Evolutionary conservation across 345 rosid genomes (phyloP).

Genomic region (Rhodomyrtus tomentosa): DNA sequence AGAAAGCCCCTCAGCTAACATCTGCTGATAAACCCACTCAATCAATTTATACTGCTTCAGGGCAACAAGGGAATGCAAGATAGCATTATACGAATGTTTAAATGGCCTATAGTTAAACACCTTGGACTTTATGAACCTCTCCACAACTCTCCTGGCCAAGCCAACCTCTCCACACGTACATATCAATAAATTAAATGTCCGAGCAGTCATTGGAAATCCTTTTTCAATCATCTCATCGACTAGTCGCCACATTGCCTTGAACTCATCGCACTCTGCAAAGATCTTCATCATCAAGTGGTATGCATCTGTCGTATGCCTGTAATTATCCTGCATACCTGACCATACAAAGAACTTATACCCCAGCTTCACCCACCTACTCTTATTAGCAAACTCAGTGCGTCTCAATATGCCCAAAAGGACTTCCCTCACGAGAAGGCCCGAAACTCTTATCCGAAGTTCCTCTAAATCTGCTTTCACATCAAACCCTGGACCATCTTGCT

Average conservation of each 20-base stretch:
- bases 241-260: slow-evolving; percentile 85
- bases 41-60: slow-evolving; percentile 62
- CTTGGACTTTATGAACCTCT: slow-evolving; percentile 73
- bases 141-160: slow-evolving; percentile 54
- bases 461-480: slow-evolving; percentile 33
- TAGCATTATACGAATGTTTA: slow-evolving; percentile 70
- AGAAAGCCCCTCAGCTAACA: slow-evolving; percentile 46
- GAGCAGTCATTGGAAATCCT: slow-evolving; percentile 61
- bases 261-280: slow-evolving; percentile 68
- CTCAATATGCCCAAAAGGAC: slow-evolving; percentile 67
- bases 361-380: slow-evolving; percentile 46
- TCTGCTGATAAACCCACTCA: slow-evolving; percentile 80
- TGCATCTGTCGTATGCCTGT: slow-evolving; percentile 47
- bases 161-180: slow-evolving; percentile 73
- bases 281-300: slow-evolving; percentile 81
- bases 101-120: slow-evolving; percentile 64
- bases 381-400: slow-evolving; percentile 26
- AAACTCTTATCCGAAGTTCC: slow-evolving; percentile 49
- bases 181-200: slow-evolving; percentile 77
- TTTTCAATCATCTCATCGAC: slow-evolving; percentile 79
- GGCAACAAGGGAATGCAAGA: slow-evolving; percentile 43
- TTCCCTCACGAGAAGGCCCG: slow-evolving; percentile 67
- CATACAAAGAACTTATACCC: slow-evolving; percentile 72
- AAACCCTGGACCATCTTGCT: slow-evolving; percentile 52
- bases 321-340: slow-evolving; percentile 47